Conservation (phyloP, 805 yeast species). For the Kregervanrija delftensis region DNA sequence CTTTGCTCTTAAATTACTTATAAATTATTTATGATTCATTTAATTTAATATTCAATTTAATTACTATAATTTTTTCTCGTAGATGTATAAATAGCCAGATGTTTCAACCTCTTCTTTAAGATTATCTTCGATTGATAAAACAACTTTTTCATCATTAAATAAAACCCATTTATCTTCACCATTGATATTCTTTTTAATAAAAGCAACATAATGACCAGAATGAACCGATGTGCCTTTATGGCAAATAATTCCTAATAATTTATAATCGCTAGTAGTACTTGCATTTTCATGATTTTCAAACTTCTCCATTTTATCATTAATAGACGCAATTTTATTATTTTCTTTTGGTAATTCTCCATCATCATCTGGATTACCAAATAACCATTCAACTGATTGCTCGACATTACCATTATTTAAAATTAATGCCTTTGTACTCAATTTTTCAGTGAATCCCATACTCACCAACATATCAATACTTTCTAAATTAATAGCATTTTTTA, state of each 20-base stretch:
- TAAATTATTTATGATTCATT: neutral
- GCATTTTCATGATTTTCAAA: conserved; percentile 6
- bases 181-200: conserved; percentile 41
- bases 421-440: conserved; percentile 70
- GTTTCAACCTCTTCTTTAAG: conserved; percentile 35
- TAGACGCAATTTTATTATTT: conserved; percentile 1
- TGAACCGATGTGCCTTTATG: conserved; percentile 88
- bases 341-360: conserved; percentile 45
- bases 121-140: conserved; percentile 38
- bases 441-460: conserved; percentile 72
- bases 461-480: conserved; percentile 42
- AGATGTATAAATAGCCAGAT: conserved; percentile 44
- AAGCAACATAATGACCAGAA: conserved; percentile 89
- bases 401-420: conserved; percentile 49
- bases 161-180: conserved; percentile 57
- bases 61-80: conserved; percentile 10
- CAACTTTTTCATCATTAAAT: conserved; percentile 88
- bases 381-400: conserved; percentile 86
- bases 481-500: conserved; percentile 2
- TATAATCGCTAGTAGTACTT: conserved; percentile 26
- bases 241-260: conserved; percentile 62
- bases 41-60: neutral
- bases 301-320: conserved; percentile 9
- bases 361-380: conserved; percentile 76
- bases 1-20: neutral